Base-by-base conservation (phyloP, 495 filamentous ascomycete species). In the Annulohypoxylon nitens region DNA sequence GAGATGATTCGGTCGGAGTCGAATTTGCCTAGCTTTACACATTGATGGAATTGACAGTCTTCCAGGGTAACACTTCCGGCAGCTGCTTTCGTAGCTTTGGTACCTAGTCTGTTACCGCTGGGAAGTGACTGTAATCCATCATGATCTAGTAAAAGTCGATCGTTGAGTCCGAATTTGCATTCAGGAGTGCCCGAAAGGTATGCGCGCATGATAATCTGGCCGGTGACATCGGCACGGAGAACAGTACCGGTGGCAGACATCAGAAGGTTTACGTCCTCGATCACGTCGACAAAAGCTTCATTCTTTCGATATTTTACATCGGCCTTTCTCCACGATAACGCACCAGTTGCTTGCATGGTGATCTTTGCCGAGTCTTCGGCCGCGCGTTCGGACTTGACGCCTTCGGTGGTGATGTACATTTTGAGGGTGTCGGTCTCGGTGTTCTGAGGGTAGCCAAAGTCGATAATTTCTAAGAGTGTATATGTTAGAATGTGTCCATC, bases 321-420 rank as follows among this genome's bases (percentile, higher is more conserved):
- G 59, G 95, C 90, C 72, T 97, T 92, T 54, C 97, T 90, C 97
- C 97, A 99, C 39, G 96, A 98, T 16, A 97, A 86, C 3, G 97
- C 97, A 18, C 97, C 97, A 0, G 97, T 99, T 9, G 97, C 97
- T 87, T 99, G 97, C 94, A 97, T 97, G 25, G 97, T 99, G 81
- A 99, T 99, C 74, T 93, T 92, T 72, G 94, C 94, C 18, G 95
- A 97, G 81, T 98, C 95, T 78, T 95, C 93, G 84, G 93, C 91
- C 59, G 92, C 90, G 62, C 95, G 90, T 81, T 97, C 95, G 26
- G 94, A 96, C 81, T 97, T 97, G 84, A 99, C 97, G 50, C 97
- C 96, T 83, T 99, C 97, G 55, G 97, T 98, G 12, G 97, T 99
- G 82, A 99, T 99, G 85, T 99, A 98, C 95, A 98, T 98, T 85